phyloP scores from a whole-genome alignment of 768 basidiomycete genomes.

The Russula sp. region DNA sequence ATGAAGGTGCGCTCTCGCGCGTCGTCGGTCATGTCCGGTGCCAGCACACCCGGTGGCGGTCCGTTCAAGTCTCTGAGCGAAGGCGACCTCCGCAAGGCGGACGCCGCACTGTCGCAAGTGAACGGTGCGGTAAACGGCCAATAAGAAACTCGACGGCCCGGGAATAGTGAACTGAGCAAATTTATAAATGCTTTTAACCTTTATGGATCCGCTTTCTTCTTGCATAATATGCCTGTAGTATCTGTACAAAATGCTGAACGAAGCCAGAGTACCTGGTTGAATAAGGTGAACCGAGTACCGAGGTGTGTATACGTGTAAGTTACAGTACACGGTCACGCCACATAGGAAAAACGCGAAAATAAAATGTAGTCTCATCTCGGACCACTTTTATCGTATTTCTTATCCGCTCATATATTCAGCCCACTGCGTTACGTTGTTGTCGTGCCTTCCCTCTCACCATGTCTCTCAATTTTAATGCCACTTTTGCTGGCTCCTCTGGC shows the following conservation, averaged over 20 bases:
- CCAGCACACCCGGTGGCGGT: conserved; percentile 87
- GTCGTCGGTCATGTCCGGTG: conserved; percentile 67
- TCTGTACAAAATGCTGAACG: conserved; percentile 22
- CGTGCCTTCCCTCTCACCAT: too few relatives aligned
- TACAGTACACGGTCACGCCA: conserved; percentile 13
- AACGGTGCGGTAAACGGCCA: conserved; percentile 32
- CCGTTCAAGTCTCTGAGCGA: conserved; percentile 79
- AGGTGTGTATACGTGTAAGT: too few relatives aligned
- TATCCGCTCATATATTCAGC: conserved; percentile 3
- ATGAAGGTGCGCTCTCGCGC: conserved; percentile 87
- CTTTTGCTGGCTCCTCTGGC: conserved; percentile 7
- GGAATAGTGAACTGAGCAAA: conserved; percentile 9
- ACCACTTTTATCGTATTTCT: conserved; percentile 18
- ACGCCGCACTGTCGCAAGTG: conserved; percentile 77
- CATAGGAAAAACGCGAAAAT: background rate
- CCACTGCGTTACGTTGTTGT: background rate
- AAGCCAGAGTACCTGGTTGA: conserved; percentile 1
- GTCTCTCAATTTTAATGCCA: conserved; percentile 30
- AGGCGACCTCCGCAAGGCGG: conserved; percentile 80
- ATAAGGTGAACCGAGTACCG: background rate
- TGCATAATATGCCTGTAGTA: conserved; percentile 24
- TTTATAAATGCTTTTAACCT: conserved; percentile 20
- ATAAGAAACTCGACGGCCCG: background rate
- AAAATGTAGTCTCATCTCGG: conserved; percentile 6
- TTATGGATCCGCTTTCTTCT: conserved; percentile 18